Conservation (phyloP, 139 green algal species). For the Chlorella vulgaris region DNA sequence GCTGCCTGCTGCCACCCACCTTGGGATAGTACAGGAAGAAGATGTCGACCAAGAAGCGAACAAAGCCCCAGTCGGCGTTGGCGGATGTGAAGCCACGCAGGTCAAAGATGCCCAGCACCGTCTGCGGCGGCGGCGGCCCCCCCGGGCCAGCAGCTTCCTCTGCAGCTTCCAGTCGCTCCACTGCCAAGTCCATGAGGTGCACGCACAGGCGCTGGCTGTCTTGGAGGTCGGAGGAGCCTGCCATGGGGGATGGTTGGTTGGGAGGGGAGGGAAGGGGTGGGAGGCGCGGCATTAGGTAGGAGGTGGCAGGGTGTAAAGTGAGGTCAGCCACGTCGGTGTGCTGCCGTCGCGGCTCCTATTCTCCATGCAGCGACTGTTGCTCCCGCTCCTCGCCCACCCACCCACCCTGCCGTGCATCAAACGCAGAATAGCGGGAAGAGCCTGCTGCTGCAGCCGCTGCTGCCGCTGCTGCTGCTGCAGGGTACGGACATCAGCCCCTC, state of each 20-base stretch:
- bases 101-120: conserved; percentile 94
- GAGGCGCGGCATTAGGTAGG: not conserved
- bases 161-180: conserved; percentile 48
- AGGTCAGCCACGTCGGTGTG: too few relatives aligned
- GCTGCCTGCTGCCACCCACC: not conserved
- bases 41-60: conserved; percentile 90
- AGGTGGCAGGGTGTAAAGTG: too few relatives aligned
- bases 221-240: conserved; percentile 66
- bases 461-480: too few relatives aligned
- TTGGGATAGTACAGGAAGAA: conserved; percentile 97
- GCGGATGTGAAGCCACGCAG: conserved; percentile 76
- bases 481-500: too few relatives aligned
- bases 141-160: not conserved
- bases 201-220: conserved; percentile 78
- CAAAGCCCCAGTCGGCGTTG: conserved; percentile 91
- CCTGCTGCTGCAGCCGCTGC: too few relatives aligned
- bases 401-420: too few relatives aligned
- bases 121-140: conserved; percentile 45
- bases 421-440: too few relatives aligned
- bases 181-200: conserved; percentile 72
- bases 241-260: not conserved
- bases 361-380: too few relatives aligned
- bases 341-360: too few relatives aligned
- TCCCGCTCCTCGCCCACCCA: too few relatives aligned
- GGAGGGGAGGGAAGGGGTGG: not conserved